Base-by-base conservation (phyloP, 208 protist species). In the Wallacemonas sp. region DNA sequence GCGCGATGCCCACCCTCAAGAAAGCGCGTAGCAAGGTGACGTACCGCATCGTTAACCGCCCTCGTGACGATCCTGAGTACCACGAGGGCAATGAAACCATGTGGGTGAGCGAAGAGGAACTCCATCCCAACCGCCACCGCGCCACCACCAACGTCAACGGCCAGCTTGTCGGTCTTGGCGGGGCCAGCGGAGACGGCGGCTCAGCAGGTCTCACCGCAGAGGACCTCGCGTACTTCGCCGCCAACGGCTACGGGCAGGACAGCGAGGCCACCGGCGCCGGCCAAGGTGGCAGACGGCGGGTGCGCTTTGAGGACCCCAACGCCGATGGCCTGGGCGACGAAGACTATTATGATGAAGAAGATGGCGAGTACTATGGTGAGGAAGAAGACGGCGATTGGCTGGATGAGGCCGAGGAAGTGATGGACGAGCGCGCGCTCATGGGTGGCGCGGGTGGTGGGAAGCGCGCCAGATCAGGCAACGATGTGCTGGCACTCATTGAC, bases 11-110 rank as follows among this genome's bases (percentile, higher is more conserved):
- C 42, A 67, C 61, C 34, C 21, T 63, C 1, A 81, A 81, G 63
- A 81, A 81, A 45, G 61, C 68, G 0, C 75, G 75, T 24, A 68
- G 48, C 37, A 81, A 21, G 33, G 39, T 67, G 24, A 84, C 81
- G 9, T 92, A 86, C 66, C 87, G 87, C 52, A 61, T 94, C 10
- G 85, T 94, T 2, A 82, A 87, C 30, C 83, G 73, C 39, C 73
- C 85, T 15, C 81, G 86, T 45, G 78, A 79, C 13, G 85, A 94
- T 32, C 45, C 58, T 8, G 33, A 71, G 5, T 34, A 73, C 26
- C 67, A 74, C 32, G 77, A 66, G 21, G 68, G 68, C n/a, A 42
- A 71, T 27, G 57, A 50, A 2, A 68, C 73, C 10, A 39, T 76
- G 12, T 83, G 79, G 75, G 88, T 94, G 38, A 77, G 72, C 53